These are phyloP conservation scores for Wolfiporia cocos DNA, from an alignment of 1,284 basidiomycete species.

Conservation along the genomic window DNA sequence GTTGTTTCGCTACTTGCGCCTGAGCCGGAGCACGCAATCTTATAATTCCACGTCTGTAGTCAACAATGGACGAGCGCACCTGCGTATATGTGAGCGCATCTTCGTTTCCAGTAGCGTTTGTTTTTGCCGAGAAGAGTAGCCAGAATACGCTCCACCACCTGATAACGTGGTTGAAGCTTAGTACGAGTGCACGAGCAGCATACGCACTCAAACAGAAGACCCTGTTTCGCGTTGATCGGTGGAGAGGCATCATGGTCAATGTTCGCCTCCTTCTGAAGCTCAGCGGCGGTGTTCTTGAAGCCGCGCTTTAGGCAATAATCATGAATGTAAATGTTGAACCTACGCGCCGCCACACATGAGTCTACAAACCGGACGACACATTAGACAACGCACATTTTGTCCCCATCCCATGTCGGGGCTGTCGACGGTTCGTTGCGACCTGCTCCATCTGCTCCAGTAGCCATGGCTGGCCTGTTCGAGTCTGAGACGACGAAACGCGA, in stretches of 20 bases:
- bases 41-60: neutral
- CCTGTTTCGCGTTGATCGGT: conserved; percentile 77
- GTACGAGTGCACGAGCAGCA: neutral
- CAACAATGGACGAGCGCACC: conserved; percentile 33
- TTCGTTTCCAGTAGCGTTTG: conserved; percentile 50
- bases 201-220: conserved; percentile 74
- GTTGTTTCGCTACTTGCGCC: conserved; percentile 25
- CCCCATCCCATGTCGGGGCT: conserved; percentile 45
- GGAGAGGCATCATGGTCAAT: conserved; percentile 53
- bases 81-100: conserved; percentile 68
- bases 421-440: conserved; percentile 5
- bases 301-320: conserved; percentile 79
- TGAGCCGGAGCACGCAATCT: conserved; percentile 29
- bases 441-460: conserved; percentile 12
- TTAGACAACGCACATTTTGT: conserved; percentile 39
- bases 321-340: conserved; percentile 83
- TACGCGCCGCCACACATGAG: conserved; percentile 22
- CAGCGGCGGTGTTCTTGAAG: conserved; percentile 59
- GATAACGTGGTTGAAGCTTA: neutral
- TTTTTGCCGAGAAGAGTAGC: conserved; percentile 76
- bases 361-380: conserved; percentile 1
- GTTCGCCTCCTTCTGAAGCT: conserved; percentile 59
- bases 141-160: conserved; percentile 88
- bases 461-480: conserved; percentile 17
- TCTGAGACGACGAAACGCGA: conserved; percentile 12